Base-by-base conservation (phyloP, 441 rosid species). In the Aquilaria agallochum region DNA sequence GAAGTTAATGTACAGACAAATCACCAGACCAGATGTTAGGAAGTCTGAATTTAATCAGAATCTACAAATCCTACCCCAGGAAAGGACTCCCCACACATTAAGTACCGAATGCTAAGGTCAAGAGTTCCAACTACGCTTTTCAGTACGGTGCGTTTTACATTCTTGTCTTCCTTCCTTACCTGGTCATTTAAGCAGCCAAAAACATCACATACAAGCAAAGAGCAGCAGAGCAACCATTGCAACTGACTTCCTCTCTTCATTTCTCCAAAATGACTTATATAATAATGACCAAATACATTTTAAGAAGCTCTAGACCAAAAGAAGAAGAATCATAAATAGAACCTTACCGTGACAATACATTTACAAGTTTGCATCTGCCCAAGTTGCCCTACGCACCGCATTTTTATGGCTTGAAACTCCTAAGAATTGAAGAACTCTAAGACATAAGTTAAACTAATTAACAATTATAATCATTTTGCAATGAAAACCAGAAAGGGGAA, bases 41-140 rank as follows among this genome's bases (percentile, higher is more conserved):
- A 50, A 48, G 27, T 51, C 50, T 48, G 52, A 58, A 60, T 30
- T 13, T 42, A 73, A 45, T 44, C 49, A 51, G 34, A 59, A 61
- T 11, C 48, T 31, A 60, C 14, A 1, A 9, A 36, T 36, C 7
- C 42, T 76, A 89, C 96, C 96, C 90, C 95, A 5, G 96, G 98
- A 75, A 84, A 86, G 50, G 83, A 87, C 80, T 89, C 96, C 65
- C 94, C 96, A 13, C 76, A 86, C 69, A 83, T 62, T 67, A 88
- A 79, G 74, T 73, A 68, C 5, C 78, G 79, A 53, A 92, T 67
- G 73, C 87, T 86, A 74, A 86, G 74, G 77, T 89, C 95, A 53
- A 92, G 98, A 48, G 98, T 92, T 68, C 93, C 98, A 46, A 86
- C 96, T 11, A 89, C 86, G 76, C 96, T 86, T 79, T 86, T 92